phyloP scores from a whole-genome alignment of 1,284 basidiomycete species.

The Polyporus tsugae region DNA sequence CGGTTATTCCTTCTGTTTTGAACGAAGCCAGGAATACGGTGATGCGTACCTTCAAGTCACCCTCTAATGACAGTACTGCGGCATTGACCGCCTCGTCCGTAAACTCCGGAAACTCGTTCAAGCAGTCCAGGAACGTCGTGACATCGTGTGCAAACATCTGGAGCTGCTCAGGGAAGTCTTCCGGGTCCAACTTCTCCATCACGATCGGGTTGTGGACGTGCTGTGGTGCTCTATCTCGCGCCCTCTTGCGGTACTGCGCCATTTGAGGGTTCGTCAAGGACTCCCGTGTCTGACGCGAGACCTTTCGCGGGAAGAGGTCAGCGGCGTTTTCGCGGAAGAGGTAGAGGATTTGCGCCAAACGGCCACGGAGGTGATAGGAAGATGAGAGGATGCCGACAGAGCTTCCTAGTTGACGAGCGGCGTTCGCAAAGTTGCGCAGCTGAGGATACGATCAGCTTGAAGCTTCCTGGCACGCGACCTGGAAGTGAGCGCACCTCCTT shows the following conservation, averaged over 20 bases:
- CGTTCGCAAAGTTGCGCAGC: conserved; percentile 77
- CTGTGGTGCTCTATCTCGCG: conserved; percentile 45
- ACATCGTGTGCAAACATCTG: conserved; percentile 66
- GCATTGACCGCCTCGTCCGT: conserved; percentile 75
- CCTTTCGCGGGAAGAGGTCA: conserved; percentile 71
- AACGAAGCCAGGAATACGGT: conserved; percentile 17
- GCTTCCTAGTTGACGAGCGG: conserved; percentile 75
- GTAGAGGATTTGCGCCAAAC: conserved; percentile 68
- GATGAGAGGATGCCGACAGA: conserved; percentile 78
- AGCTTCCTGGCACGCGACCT: not conserved
- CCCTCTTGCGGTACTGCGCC: conserved; percentile 38
- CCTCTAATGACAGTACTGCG: conserved; percentile 69
- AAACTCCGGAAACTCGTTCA: conserved; percentile 81
- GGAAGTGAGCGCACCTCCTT: conserved; percentile 56
- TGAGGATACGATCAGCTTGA: conserved; percentile 36
- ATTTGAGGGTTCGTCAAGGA: conserved; percentile 46
- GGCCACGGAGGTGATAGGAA: conserved; percentile 71
- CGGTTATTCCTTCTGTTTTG: not conserved
- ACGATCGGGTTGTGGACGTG: conserved; percentile 61
- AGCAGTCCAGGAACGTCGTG: conserved; percentile 66
- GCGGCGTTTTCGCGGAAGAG: conserved; percentile 77
- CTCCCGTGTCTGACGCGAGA: conserved; percentile 56
- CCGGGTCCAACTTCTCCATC: conserved; percentile 63
- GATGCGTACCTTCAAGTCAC: conserved; percentile 64
- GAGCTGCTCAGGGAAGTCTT: conserved; percentile 70